Percentiles rank a stretch among this genome's conserved stretches.
Evolutionary conservation across 179 eudicot species (phyloP).

Genomic region (Silene noctiflora): DNA sequence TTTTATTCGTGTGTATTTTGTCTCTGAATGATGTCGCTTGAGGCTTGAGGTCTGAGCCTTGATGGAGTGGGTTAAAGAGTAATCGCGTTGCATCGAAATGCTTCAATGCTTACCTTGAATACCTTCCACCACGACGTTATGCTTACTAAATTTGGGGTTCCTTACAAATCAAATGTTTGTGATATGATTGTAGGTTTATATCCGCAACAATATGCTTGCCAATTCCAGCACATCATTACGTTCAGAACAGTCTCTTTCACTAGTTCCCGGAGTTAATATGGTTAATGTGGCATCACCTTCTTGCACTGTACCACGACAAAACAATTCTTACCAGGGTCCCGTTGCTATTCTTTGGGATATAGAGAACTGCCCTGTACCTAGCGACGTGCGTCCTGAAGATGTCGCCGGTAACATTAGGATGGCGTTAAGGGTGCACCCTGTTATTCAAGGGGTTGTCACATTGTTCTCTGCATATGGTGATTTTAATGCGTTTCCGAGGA

Average conservation of each 20-base stretch:
- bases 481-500: constrained; percentile 83
- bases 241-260: constrained; percentile 36
- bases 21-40: neutral
- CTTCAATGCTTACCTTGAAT: neutral
- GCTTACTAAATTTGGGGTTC: neutral
- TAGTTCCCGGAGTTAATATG: constrained; percentile 25
- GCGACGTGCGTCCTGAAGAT: constrained; percentile 89
- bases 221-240: constrained; percentile 35
- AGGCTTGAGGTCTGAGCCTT: neutral
- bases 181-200: constrained; percentile 12
- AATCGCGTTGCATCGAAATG: neutral
- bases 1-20: neutral
- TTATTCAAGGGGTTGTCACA: constrained; percentile 75
- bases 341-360: constrained; percentile 98
- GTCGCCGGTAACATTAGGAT: constrained; percentile 88
- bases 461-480: constrained; percentile 92
- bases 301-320: constrained; percentile 30
- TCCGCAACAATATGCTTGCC: constrained; percentile 34
- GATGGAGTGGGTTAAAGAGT: neutral
- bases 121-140: neutral
- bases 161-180: neutral
- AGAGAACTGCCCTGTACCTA: constrained; percentile 95
- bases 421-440: constrained; percentile 85
- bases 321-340: constrained; percentile 43
- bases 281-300: constrained; percentile 34